A percentile compares a stretch with the other conserved stretches of the same genome.
phyloP scores from a whole-genome alignment of 1,284 basidiomycete genomes.

The Naganishia cerealis region DNA sequence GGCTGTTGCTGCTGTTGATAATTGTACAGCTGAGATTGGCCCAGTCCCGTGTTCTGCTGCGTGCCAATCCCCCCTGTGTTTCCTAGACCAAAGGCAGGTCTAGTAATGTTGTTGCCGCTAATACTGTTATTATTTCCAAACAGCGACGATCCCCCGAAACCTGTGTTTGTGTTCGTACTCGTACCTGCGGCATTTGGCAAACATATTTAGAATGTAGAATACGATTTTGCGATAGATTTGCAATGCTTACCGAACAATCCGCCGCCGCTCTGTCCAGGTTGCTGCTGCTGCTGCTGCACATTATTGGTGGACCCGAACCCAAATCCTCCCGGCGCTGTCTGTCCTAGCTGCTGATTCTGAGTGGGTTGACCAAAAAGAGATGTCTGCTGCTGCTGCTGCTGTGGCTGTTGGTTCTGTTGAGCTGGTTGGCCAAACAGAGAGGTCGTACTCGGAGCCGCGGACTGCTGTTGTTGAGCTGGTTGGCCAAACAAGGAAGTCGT shows the following conservation, averaged over 20 bases:
- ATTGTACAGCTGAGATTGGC: conserved; percentile 13
- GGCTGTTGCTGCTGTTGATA: conserved; percentile 7
- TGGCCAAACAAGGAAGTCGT: conserved; percentile 13
- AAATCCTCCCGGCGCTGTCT: conserved; percentile 1
- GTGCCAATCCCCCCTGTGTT: neutral
- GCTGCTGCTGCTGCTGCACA: conserved; percentile 26
- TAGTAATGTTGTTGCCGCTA: conserved; percentile 13
- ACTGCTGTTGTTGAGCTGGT: neutral
- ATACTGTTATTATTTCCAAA: conserved; percentile 17
- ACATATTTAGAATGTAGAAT: neutral
- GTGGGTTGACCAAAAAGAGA: conserved; percentile 15
- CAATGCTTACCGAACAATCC: conserved; percentile 25
- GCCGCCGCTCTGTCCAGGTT: neutral
- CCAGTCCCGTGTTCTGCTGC: conserved; percentile 3
- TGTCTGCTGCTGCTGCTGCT: conserved; percentile 12
- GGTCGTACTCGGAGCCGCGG: neutral
- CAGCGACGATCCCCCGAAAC: conserved; percentile 9
- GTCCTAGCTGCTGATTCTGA: conserved; percentile 4
- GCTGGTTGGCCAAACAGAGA: conserved; percentile 7
- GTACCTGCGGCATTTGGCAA: neutral
- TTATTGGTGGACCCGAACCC: conserved; percentile 2
- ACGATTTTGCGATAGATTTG: neutral
- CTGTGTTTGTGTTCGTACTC: conserved; percentile 3
- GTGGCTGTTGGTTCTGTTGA: conserved; percentile 5
- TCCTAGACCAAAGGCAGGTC: neutral